Percentiles rank a stretch among this genome's conserved stretches.
These are phyloP conservation scores for Debaryomyces coudertii DNA, from an alignment of 1,139 yeast genomes.

Conservation along the genomic window DNA sequence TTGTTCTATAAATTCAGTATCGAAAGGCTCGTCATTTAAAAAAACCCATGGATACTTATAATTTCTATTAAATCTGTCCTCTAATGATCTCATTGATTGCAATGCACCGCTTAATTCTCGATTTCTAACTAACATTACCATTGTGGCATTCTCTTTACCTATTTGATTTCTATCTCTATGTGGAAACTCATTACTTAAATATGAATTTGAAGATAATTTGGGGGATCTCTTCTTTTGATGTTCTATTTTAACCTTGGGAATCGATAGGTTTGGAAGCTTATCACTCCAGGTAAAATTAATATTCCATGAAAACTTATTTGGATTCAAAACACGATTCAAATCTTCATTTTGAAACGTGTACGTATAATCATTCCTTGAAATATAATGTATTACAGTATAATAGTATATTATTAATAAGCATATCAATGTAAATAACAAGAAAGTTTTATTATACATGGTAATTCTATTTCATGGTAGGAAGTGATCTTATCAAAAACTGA, in stretches of 20 bases:
- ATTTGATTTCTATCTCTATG: constrained; percentile 35
- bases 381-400: neutral
- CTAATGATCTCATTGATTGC: constrained; percentile 46
- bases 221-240: constrained; percentile 16
- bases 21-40: constrained; percentile 47
- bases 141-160: constrained; percentile 55
- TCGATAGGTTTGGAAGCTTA: neutral
- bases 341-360: constrained; percentile 3
- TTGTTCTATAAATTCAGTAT: constrained; percentile 44
- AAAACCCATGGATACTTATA: constrained; percentile 54
- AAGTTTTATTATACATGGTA: neutral
- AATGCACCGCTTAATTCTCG: constrained; percentile 46
- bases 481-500: neutral
- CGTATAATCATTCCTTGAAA: neutral
- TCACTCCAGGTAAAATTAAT: neutral
- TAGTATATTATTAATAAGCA: neutral
- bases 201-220: constrained; percentile 50
- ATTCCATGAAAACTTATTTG: neutral
- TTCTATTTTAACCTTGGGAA: neutral
- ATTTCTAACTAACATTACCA: constrained; percentile 51
- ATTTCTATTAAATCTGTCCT: constrained; percentile 49
- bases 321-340: constrained; percentile 1
- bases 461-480: neutral
- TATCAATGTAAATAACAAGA: neutral
- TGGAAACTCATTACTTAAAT: constrained; percentile 33